These are phyloP conservation scores for Antarctomyces pellizariae DNA, from an alignment of 495 filamentous ascomycete species.

Conservation along the genomic window DNA sequence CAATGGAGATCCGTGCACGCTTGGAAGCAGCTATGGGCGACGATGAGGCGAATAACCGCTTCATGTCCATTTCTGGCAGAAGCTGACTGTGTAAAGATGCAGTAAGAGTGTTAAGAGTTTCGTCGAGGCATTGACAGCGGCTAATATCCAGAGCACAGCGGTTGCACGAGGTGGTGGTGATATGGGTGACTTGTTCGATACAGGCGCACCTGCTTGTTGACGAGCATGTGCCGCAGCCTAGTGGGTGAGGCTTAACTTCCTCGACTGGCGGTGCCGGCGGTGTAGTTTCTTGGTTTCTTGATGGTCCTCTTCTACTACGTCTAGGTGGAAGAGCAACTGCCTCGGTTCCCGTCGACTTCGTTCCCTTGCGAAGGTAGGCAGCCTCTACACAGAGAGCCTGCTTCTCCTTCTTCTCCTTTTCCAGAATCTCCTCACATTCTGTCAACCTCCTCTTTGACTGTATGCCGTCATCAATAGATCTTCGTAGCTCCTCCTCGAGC, in stretches of 20 bases:
- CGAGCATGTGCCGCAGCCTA: slow-evolving; percentile 27
- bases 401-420: slow-evolving; percentile 12
- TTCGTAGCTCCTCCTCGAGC: slow-evolving; percentile 22
- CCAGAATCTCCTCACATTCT: slow-evolving; percentile 10
- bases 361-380: slow-evolving; percentile 11
- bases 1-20: slow-evolving; percentile 10
- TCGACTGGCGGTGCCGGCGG: slow-evolving; percentile 16
- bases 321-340: slow-evolving; percentile 14
- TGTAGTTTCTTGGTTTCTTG: slow-evolving; percentile 7
- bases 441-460: too few relatives aligned
- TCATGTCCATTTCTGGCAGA: slow-evolving; percentile 15
- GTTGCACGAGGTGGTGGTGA: slow-evolving; percentile 30
- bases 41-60: slow-evolving; percentile 17
- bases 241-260: slow-evolving; percentile 11
- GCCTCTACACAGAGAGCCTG: slow-evolving; percentile 10
- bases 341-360: slow-evolving; percentile 9
- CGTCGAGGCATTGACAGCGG: slow-evolving; percentile 53
- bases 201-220: slow-evolving; percentile 26
- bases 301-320: slow-evolving; percentile 1
- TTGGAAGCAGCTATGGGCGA: slow-evolving; percentile 11
- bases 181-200: slow-evolving; percentile 21
- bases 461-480: slow-evolving; percentile 11
- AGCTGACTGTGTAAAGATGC: too few relatives aligned
- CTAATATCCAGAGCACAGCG: slow-evolving; percentile 31
- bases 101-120: slow-evolving; percentile 25